These are phyloP conservation scores for Nakaseomyces bracarensis DNA, from an alignment of 1,139 yeast genomes.

Conservation along the genomic window DNA sequence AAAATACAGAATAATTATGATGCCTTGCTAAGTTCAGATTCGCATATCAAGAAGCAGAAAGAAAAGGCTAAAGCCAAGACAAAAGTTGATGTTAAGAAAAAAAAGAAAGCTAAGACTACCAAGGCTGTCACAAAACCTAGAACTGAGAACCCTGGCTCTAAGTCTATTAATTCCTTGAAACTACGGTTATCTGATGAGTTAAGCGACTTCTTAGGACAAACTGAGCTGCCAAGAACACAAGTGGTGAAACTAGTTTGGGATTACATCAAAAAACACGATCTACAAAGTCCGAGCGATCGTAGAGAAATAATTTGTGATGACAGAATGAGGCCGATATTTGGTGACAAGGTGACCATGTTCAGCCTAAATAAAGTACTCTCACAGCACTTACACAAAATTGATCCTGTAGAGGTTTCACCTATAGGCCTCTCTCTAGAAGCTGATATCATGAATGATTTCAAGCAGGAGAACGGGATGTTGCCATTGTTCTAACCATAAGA, in stretches of 20 bases:
- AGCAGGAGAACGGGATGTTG: background rate
- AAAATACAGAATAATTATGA: constrained; percentile 12
- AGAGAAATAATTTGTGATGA: constrained; percentile 66
- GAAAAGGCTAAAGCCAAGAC: constrained; percentile 7
- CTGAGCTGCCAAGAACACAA: constrained; percentile 55
- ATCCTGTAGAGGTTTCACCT: background rate
- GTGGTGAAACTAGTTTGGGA: constrained; percentile 69
- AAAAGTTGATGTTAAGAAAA: constrained; percentile 9
- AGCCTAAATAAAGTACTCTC: constrained; percentile 56
- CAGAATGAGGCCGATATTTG: constrained; percentile 50
- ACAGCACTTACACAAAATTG: constrained; percentile 34
- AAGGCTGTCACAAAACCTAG: constrained; percentile 11
- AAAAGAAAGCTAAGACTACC: constrained; percentile 23
- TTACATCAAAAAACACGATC: constrained; percentile 52
- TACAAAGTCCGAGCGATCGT: constrained; percentile 64
- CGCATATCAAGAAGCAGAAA: constrained; percentile 11
- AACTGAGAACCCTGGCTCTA: constrained; percentile 13
- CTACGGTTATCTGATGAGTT: constrained; percentile 44
- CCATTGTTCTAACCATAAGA: background rate
- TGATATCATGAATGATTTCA: constrained; percentile 3
- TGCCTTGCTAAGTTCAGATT: background rate
- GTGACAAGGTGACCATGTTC: constrained; percentile 54
- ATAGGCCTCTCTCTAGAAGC: background rate
- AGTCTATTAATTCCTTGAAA: constrained; percentile 19
- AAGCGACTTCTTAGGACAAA: constrained; percentile 38